Conservation (phyloP, 345 rosid species). For the Iberis pinnata region DNA sequence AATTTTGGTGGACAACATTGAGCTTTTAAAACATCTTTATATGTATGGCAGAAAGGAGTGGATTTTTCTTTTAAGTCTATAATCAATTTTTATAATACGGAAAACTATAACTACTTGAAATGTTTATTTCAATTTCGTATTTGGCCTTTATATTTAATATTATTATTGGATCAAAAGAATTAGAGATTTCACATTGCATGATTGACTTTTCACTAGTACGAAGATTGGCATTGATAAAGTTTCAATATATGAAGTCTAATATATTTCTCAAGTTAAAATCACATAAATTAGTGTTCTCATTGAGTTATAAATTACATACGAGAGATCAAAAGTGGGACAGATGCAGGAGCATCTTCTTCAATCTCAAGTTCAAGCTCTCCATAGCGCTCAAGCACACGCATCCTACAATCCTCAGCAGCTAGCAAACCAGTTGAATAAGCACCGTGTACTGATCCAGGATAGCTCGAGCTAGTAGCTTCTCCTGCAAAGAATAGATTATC, state of each 20-base stretch:
- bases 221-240: no score
- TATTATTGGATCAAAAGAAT: no score
- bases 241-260: background rate
- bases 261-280: background rate
- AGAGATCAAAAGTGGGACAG: slow-evolving; percentile 72
- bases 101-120: no score
- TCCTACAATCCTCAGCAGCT: slow-evolving; percentile 91
- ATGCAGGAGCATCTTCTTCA: slow-evolving; percentile 61
- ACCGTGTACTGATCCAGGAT: slow-evolving; percentile 89
- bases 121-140: no score
- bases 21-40: no score
- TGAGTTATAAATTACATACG: slow-evolving; percentile 42
- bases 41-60: no score
- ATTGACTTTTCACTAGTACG: no score
- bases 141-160: no score
- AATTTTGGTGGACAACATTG: no score
- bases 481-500: slow-evolving; percentile 98
- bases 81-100: no score
- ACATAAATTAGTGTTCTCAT: background rate
- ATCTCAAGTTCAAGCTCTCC: slow-evolving; percentile 73
- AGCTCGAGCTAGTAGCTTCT: slow-evolving; percentile 84
- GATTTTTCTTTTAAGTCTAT: no score
- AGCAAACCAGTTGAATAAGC: slow-evolving; percentile 85
- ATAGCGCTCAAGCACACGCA: slow-evolving; percentile 88
- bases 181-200: no score